Percentiles rank a stretch among this genome's conserved stretches.
Conservation (phyloP, 73 alveolate genomes). For the Symbiodinium natans region DNA sequence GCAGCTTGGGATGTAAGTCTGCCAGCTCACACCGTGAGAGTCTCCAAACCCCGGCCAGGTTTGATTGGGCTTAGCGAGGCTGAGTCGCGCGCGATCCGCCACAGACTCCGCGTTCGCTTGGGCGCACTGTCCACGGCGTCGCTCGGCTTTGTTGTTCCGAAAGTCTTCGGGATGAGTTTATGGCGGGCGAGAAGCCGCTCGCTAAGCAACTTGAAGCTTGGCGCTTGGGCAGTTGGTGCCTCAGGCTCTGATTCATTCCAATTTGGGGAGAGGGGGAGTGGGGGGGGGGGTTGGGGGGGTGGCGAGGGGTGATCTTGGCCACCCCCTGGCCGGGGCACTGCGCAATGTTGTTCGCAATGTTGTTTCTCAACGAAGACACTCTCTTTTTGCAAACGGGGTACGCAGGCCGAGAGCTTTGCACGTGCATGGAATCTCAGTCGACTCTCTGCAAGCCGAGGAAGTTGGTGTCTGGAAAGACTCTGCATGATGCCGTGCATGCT, state of each 20-base stretch:
- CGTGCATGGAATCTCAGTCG: no score
- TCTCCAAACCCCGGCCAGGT: not conserved
- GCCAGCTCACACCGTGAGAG: not conserved
- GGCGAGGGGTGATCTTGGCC: not conserved
- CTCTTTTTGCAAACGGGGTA: not conserved
- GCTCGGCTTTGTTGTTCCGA: no score
- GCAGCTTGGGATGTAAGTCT: no score
- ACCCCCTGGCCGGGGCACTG: not conserved
- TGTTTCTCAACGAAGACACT: no score
- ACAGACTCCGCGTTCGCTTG: constrained; percentile 73
- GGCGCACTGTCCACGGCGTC: constrained; percentile 38
- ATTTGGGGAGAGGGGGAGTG: no score
- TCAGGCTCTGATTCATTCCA: no score
- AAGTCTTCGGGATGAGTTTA: not conserved
- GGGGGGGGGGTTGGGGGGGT: no score
- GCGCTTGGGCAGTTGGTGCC: no score
- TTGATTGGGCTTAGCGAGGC: not conserved
- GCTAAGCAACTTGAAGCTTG: no score
- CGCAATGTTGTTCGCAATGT: not conserved
- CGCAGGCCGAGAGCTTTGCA: not conserved
- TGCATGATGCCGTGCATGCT: constrained; percentile 75
- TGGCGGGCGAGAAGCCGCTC: no score
- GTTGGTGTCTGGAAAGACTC: constrained; percentile 56
- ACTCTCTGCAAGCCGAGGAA: constrained; percentile 8
- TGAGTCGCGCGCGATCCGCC: constrained; percentile 85